Conservation (phyloP, 129 eudicot species). For the Flaveria ramosissima region DNA sequence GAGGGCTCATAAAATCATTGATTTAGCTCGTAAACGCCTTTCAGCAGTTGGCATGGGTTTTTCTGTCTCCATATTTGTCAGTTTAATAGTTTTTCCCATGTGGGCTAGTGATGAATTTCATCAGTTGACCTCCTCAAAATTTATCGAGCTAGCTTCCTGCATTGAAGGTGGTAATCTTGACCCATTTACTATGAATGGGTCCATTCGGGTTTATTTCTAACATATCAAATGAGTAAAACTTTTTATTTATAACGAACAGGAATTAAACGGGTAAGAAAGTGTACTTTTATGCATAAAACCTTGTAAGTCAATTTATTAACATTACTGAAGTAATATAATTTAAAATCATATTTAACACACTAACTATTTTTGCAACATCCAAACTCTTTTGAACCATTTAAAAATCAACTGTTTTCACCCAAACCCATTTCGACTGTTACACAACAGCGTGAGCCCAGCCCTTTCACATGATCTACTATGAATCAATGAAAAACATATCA, state of each 20-base stretch:
- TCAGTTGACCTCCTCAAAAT: conserved; percentile 44
- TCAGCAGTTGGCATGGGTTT: conserved; percentile 68
- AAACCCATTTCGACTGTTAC: not conserved
- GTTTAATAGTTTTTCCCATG: conserved; percentile 51
- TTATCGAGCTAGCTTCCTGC: conserved; percentile 45
- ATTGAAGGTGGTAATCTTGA: conserved; percentile 45
- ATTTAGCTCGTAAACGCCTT: conserved; percentile 49
- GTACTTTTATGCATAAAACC: not conserved
- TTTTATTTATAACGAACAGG: no score
- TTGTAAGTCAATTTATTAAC: not conserved
- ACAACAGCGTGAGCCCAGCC: not conserved
- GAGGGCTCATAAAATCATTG: conserved; percentile 46
- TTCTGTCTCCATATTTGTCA: conserved; percentile 47
- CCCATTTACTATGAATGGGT: not conserved
- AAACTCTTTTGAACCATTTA: not conserved
- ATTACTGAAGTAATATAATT: no score
- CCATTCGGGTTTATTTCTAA: not conserved
- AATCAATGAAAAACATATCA: not conserved
- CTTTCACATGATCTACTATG: not conserved
- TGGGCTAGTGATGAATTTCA: conserved; percentile 77
- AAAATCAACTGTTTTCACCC: not conserved
- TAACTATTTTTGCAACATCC: not conserved
- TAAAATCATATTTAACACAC: not conserved
- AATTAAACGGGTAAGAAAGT: no score
- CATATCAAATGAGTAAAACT: not conserved